phyloP scores from a whole-genome alignment of 2,329 filamentous ascomycete genomes.

The Pestalotiopsis sp. region DNA sequence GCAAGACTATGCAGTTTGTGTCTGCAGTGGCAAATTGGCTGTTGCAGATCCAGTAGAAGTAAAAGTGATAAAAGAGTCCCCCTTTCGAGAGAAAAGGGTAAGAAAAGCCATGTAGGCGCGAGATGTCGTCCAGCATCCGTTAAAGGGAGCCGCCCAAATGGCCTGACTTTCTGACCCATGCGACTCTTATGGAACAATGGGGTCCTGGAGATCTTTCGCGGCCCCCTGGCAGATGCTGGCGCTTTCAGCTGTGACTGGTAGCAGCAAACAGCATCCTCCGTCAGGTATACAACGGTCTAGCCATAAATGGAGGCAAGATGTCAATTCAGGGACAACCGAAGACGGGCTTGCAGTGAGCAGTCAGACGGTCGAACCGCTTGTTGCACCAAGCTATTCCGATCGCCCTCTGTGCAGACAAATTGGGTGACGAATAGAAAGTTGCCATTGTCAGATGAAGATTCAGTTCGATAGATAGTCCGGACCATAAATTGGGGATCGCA shows the following conservation, averaged over 20 bases:
- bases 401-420: too few species aligned
- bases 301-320: not conserved
- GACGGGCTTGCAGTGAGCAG: not conserved
- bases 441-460: too few species aligned
- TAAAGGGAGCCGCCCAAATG: not conserved
- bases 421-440: too few species aligned
- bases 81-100: not conserved
- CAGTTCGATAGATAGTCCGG: too few species aligned
- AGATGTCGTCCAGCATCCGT: not conserved
- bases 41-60: not conserved
- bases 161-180: conserved; percentile 11
- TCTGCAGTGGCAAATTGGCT: not conserved
- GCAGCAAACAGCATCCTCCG: not conserved
- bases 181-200: conserved; percentile 6
- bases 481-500: too few species aligned
- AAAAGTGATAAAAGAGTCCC: not conserved
- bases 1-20: not conserved
- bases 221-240: not conserved
- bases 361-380: not conserved
- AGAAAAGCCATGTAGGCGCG: not conserved
- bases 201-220: conserved; percentile 1
- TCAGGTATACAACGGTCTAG: not conserved
- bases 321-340: not conserved
- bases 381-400: too few species aligned
- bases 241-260: not conserved